Conservation (phyloP, 1,284 basidiomycete species). For the Marasmius tenuissimus region DNA sequence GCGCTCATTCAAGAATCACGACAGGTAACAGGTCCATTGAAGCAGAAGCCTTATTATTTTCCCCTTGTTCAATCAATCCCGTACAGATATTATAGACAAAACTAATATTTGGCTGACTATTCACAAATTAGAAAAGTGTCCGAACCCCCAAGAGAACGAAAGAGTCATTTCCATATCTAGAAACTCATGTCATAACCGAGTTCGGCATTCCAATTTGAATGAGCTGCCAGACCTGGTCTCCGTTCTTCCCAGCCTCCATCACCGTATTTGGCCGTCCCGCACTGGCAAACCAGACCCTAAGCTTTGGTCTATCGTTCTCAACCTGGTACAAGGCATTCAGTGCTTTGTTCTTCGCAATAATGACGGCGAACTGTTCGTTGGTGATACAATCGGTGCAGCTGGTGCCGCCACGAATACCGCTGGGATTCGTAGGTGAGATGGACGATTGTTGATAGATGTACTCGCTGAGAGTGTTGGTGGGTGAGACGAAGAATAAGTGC, state of each 20-base stretch:
- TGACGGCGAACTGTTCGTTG: neutral
- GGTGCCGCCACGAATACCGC: neutral
- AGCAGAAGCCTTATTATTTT: too few relatives aligned
- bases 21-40: too few relatives aligned
- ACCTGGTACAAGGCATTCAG: neutral
- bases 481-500: constrained; percentile 4
- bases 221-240: constrained; percentile 4
- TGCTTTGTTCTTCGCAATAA: neutral
- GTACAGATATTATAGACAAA: too few relatives aligned
- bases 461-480: constrained; percentile 3
- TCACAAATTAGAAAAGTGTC: too few relatives aligned
- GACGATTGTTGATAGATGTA: constrained; percentile 1
- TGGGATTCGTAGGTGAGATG: constrained; percentile 1
- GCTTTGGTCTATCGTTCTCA: neutral
- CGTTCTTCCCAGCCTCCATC: neutral
- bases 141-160: too few relatives aligned
- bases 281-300: too few relatives aligned
- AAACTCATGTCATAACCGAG: neutral
- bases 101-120: too few relatives aligned
- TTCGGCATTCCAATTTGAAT: constrained; percentile 6
- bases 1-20: too few relatives aligned
- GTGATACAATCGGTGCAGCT: neutral
- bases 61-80: too few relatives aligned
- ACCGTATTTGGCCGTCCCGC: neutral
- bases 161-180: too few relatives aligned